phyloP scores from a whole-genome alignment of 2,329 filamentous ascomycete species.

The Ophiostoma ips region DNA sequence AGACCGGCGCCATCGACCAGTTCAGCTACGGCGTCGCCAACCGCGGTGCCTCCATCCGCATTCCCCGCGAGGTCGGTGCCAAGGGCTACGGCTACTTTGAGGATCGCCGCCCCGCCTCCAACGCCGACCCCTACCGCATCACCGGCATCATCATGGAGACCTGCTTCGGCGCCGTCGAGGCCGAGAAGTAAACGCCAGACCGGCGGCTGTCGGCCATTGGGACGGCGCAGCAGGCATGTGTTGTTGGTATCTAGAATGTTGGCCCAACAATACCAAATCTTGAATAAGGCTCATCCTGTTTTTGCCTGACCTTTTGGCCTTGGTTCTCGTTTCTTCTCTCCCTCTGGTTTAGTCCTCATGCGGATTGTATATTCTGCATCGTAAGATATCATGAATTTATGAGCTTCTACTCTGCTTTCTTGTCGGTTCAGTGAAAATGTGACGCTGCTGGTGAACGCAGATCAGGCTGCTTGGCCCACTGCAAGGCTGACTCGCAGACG shows the following conservation, averaged over 20 bases:
- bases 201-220: neutral
- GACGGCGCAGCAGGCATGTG: no score
- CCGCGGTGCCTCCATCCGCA: constrained; percentile 87
- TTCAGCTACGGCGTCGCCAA: constrained; percentile 94
- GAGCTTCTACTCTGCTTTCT: no score
- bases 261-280: neutral
- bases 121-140: constrained; percentile 66
- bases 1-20: constrained; percentile 86
- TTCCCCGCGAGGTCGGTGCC: constrained; percentile 51
- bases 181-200: neutral
- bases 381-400: neutral
- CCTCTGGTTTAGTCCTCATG: neutral
- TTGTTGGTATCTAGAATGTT: neutral
- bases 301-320: neutral
- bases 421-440: neutral
- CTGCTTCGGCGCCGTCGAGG: constrained; percentile 13
- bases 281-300: no score
- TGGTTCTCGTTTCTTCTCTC: neutral
- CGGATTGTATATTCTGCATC: neutral
- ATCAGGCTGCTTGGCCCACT: no score
- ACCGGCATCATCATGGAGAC: constrained; percentile 27
- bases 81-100: constrained; percentile 56
- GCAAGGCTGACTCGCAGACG: no score
- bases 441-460: neutral
- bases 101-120: constrained; percentile 55